These are phyloP conservation scores for Aspergillus sp. DNA, from an alignment of 2,329 filamentous ascomycete species.

Conservation along the genomic window DNA sequence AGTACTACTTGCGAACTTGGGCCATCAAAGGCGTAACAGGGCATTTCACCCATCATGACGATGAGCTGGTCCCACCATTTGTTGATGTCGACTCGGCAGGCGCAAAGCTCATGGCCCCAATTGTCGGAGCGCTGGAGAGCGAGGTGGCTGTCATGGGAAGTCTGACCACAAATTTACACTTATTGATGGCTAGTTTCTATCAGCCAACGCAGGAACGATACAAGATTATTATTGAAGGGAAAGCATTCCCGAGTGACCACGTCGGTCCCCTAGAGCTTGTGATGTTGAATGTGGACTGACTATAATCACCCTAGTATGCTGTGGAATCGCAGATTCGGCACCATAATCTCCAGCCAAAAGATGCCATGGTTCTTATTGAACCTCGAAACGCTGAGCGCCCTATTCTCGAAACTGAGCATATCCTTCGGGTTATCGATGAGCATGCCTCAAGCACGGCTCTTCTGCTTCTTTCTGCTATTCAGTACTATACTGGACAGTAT, in stretches of 20 bases:
- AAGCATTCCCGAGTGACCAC: constrained; percentile 86
- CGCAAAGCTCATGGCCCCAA: constrained; percentile 65
- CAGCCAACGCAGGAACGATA: constrained; percentile 63
- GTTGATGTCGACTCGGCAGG: constrained; percentile 76
- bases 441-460: constrained; percentile 73
- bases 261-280: constrained; percentile 43
- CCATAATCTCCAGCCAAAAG: constrained; percentile 65
- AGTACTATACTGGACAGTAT: constrained; percentile 89
- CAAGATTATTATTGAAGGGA: constrained; percentile 87
- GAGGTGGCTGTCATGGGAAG: constrained; percentile 90
- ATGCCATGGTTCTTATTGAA: constrained; percentile 72
- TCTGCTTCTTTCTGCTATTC: constrained; percentile 79
- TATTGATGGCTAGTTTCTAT: constrained; percentile 84
- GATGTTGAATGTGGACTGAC: background rate
- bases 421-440: constrained; percentile 71
- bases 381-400: constrained; percentile 55
- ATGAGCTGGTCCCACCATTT: constrained; percentile 70
- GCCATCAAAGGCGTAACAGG: constrained; percentile 79
- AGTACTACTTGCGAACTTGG: constrained; percentile 79
- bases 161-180: constrained; percentile 76
- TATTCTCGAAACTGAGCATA: constrained; percentile 69
- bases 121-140: constrained; percentile 70
- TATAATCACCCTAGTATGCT: constrained; percentile 61
- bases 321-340: constrained; percentile 76
- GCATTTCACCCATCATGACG: constrained; percentile 70